phyloP scores from a whole-genome alignment of 441 rosid species.

The Corymbia citriodora region DNA sequence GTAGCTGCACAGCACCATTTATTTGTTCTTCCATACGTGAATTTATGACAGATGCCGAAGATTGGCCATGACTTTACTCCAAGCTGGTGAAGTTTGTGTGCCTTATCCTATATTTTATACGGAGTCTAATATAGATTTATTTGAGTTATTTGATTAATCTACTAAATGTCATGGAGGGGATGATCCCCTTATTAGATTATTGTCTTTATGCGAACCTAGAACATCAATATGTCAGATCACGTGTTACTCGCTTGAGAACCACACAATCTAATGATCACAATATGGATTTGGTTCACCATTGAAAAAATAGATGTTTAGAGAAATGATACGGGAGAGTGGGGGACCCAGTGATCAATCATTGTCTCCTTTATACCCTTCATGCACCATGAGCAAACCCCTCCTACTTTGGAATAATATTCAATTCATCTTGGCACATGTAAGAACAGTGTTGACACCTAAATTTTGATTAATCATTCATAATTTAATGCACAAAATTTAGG shows the following conservation, averaged over 20 bases:
- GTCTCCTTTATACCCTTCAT: background rate
- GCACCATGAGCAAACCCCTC: background rate
- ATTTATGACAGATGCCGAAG: too few relatives aligned
- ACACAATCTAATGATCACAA: accelerated
- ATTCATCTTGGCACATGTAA: too few relatives aligned
- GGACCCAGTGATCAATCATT: background rate
- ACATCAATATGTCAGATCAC: accelerated
- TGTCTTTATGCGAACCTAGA: accelerated
- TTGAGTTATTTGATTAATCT: background rate
- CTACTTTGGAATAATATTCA: background rate
- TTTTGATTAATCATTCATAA: too few relatives aligned
- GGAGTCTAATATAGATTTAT: too few relatives aligned
- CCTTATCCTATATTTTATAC: too few relatives aligned
- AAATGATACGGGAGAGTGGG: background rate
- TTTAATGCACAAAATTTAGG: too few relatives aligned
- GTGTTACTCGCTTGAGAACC: accelerated
- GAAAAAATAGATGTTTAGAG: background rate
- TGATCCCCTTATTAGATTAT: background rate
- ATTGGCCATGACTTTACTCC: too few relatives aligned
- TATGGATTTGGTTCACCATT: too few relatives aligned
- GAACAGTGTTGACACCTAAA: too few relatives aligned
- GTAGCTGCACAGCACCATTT: too few relatives aligned
- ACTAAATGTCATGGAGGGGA: background rate
- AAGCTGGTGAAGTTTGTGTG: too few relatives aligned
- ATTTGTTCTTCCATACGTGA: too few relatives aligned